Base-by-base conservation (phyloP, 768 basidiomycete genomes). In the Cyathus striatus region DNA sequence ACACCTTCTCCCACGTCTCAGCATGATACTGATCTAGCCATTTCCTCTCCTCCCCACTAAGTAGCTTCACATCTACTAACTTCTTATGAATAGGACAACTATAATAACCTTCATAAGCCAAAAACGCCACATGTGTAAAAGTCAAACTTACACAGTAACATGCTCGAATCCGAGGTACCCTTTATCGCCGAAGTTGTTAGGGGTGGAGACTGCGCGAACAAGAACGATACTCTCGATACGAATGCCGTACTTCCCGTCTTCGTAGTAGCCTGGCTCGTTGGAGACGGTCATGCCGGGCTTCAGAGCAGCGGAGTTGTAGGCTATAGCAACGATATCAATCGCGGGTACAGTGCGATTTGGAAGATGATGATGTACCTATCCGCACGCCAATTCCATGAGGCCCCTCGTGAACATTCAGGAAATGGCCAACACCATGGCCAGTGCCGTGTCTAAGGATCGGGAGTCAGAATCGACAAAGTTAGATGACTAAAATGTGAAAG, bases 401-500 rank as follows among this genome's bases (percentile, higher is more conserved):
- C 2, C 79, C 76, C 71, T 98, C 93, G 54, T 97, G 94, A 0
- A 97, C 94, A 47, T 96, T 96, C 42, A 98, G 64, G 67, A 86
- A 98, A 50, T 89, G 84, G 0, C 95, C 95, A 23, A 99, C 87
- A 24, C 96, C 95, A 53, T 97, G 95, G 0, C 92, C 92, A 16
- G 94, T 96, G 4, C 90, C 89, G 48, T 96, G 93, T 46, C 91
- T 86, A 41, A 5, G 32, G n/a, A 30, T 35, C 21, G 36, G 45
- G 33, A 43, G 49, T 34, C 41, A 41, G 30, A 13, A 25, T 21
- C 9, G 22, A 6, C 13, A 24, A 7, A 33, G 30, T 12, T 32
- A 32, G 30, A 16, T 32, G 30, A 32, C n/a, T n/a, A 38, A 32
- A 30, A 47, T n/a, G 16, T 6, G 18, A 36, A 24, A 54, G 44